phyloP scores from a whole-genome alignment of 2,329 filamentous ascomycete genomes.

The Monosporascus cannonballus region DNA sequence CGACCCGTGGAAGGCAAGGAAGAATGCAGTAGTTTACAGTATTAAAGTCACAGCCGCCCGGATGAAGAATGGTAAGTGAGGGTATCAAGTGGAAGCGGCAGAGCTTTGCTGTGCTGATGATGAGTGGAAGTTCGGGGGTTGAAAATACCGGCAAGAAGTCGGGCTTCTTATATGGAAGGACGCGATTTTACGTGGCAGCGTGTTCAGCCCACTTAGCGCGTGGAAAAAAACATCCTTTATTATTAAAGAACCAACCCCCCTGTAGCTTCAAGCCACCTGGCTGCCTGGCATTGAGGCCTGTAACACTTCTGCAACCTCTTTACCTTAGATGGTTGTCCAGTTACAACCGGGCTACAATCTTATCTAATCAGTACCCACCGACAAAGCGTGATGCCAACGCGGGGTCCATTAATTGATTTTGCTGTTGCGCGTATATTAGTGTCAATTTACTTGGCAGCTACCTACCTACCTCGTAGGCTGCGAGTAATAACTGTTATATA shows the following conservation, averaged over 20 bases:
- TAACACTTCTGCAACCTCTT: too few relatives aligned
- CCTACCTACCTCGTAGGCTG: too few relatives aligned
- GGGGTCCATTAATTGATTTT: too few relatives aligned
- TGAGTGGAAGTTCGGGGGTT: neutral
- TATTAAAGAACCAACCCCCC: neutral
- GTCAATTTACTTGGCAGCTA: too few relatives aligned
- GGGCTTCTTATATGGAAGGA: neutral
- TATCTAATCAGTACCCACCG: too few relatives aligned
- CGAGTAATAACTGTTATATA: too few relatives aligned
- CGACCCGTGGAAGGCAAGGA: constrained; percentile 12
- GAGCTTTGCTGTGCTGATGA: neutral
- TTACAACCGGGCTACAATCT: too few relatives aligned
- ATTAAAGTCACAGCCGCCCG: constrained; percentile 1
- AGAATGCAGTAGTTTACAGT: constrained; percentile 4
- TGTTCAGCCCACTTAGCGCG: neutral
- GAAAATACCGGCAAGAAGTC: neutral
- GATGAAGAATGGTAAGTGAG: neutral
- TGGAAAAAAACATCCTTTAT: neutral
- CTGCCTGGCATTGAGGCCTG: too few relatives aligned
- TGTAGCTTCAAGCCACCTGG: neutral
- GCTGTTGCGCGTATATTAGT: too few relatives aligned
- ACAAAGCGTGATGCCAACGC: too few relatives aligned
- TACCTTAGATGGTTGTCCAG: too few relatives aligned
- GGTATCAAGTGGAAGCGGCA: neutral
- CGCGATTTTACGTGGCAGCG: neutral